These are phyloP conservation scores for Scedosporium boydii DNA, from an alignment of 2,329 filamentous ascomycete species.

Conservation along the genomic window DNA sequence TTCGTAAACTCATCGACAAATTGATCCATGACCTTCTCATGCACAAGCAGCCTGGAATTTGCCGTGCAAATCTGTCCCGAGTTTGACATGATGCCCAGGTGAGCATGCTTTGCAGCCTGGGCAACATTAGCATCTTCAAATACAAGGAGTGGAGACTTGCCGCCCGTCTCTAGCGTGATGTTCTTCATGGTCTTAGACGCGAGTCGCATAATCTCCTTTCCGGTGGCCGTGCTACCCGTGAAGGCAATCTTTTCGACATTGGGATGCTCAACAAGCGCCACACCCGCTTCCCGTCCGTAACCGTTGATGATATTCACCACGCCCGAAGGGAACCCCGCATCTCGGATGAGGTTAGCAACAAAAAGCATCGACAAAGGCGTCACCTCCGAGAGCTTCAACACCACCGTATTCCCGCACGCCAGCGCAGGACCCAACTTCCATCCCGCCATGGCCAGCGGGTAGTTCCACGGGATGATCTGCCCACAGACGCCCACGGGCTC, in stretches of 20 bases:
- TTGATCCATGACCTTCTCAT: constrained; percentile 45
- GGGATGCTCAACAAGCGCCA: constrained; percentile 53
- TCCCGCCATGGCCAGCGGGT: constrained; percentile 64
- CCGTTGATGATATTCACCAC: constrained; percentile 66
- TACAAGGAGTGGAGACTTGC: constrained; percentile 49
- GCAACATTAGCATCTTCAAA: constrained; percentile 53
- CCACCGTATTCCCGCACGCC: constrained; percentile 47
- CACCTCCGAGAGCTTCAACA: constrained; percentile 52
- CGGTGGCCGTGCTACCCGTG: constrained; percentile 60
- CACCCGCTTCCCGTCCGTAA: constrained; percentile 51
- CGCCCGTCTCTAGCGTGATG: constrained; percentile 50
- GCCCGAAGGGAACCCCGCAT: constrained; percentile 64
- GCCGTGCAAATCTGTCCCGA: constrained; percentile 52
- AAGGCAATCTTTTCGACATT: constrained; percentile 65
- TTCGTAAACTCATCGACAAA: constrained; percentile 55
- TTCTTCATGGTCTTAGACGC: constrained; percentile 51
- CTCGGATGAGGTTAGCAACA: constrained; percentile 52
- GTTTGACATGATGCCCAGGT: constrained; percentile 39
- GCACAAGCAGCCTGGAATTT: constrained; percentile 49
- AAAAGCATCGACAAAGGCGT: constrained; percentile 51
- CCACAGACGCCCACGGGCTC: constrained; percentile 72
- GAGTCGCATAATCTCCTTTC: constrained; percentile 60
- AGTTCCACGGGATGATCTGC: constrained; percentile 75
- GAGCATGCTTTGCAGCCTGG: constrained; percentile 47
- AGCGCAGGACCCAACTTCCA: constrained; percentile 45